Evolutionary conservation across 1,284 basidiomycete genomes (phyloP).

Genomic region (Trametes versicolor): DNA sequence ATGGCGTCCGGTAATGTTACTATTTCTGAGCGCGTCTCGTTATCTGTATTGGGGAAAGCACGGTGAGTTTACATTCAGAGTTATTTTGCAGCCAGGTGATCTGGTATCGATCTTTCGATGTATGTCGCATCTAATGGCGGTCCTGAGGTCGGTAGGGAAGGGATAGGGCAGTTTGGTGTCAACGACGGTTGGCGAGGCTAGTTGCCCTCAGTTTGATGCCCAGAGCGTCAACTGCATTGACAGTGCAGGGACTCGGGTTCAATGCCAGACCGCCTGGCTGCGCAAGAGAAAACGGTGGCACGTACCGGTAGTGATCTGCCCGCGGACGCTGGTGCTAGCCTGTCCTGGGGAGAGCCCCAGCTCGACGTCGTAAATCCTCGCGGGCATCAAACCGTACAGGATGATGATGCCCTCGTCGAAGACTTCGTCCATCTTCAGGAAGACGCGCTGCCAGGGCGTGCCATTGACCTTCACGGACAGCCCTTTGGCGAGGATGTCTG

Average conservation of each 20-base stretch:
- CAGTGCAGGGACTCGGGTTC: constrained; percentile 1
- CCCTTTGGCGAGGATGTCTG: constrained; percentile 75
- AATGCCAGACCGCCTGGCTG: constrained; percentile 12
- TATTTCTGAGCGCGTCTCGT: constrained; percentile 30
- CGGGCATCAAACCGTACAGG: constrained; percentile 82
- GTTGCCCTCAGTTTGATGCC: constrained; percentile 23
- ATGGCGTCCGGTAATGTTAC: constrained; percentile 21
- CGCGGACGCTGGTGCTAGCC: constrained; percentile 55
- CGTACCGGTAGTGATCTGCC: constrained; percentile 72
- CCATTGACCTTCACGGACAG: constrained; percentile 82
- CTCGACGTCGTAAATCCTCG: constrained; percentile 83
- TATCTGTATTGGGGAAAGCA: constrained; percentile 24
- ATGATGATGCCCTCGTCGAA: constrained; percentile 83
- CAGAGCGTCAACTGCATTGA: constrained; percentile 13
- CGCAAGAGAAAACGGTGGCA: background rate
- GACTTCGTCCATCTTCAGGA: constrained; percentile 79
- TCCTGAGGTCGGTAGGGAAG: constrained; percentile 13
- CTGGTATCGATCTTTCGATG: constrained; percentile 5
- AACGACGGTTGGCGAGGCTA: constrained; percentile 17
- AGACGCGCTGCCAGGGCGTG: constrained; percentile 76
- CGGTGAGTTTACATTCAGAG: constrained; percentile 5
- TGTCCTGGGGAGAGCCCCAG: constrained; percentile 74
- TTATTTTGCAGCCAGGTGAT: constrained; percentile 19
- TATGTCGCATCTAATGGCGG: constrained; percentile 11
- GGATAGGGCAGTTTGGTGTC: constrained; percentile 24